phyloP scores from a whole-genome alignment of 106 monocot genomes.

The Allium sativum region DNA sequence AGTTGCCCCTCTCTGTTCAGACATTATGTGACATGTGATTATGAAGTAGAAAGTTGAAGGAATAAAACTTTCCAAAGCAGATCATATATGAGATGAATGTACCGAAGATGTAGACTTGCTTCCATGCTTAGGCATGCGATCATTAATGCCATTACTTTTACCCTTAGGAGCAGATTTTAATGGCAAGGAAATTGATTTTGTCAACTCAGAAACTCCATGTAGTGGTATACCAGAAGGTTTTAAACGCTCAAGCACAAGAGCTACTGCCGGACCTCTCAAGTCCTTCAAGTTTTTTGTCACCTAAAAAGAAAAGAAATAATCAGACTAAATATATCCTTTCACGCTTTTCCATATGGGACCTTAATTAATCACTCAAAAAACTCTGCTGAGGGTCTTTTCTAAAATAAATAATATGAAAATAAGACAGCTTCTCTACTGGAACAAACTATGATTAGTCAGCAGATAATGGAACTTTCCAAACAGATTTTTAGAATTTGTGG shows the following conservation, averaged over 20 bases:
- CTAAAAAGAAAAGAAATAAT: conserved; percentile 21
- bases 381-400: too few relatives aligned
- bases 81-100: conserved; percentile 3
- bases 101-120: conserved; percentile 37
- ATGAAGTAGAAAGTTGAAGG: neutral
- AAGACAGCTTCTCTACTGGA: too few relatives aligned
- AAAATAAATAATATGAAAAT: too few relatives aligned
- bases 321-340: neutral
- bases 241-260: conserved; percentile 66
- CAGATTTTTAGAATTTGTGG: too few relatives aligned
- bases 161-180: conserved; percentile 46
- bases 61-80: neutral
- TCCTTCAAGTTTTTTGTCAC: conserved; percentile 77
- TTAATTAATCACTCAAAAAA: too few relatives aligned
- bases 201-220: conserved; percentile 47
- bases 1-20: conserved; percentile 42
- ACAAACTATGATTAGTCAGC: too few relatives aligned
- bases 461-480: too few relatives aligned
- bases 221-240: conserved; percentile 32
- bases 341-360: too few relatives aligned
- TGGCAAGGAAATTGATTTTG: conserved; percentile 23
- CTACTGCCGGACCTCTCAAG: conserved; percentile 61
- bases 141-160: conserved; percentile 38
- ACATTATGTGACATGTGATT: neutral
- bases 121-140: conserved; percentile 50